Evolutionary conservation across 2,329 filamentous ascomycete species (phyloP), one percentile per base, ranked within the genome.

Genomic region (Metarhizium anisopliae): DNA sequence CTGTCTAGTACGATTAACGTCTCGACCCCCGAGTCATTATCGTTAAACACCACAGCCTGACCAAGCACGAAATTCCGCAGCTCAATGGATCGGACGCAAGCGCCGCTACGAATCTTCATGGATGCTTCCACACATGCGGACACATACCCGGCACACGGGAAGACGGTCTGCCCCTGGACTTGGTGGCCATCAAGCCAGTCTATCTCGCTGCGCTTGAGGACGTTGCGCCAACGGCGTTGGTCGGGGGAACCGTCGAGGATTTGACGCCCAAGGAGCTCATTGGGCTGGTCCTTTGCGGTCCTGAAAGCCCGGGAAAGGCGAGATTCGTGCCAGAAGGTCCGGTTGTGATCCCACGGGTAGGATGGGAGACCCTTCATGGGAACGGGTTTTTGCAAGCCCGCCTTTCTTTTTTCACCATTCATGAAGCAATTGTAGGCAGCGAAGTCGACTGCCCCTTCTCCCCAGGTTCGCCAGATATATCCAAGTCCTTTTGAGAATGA

Each of bases 141-240:
- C 1, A 74, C 36, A 55, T 72, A 75, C 0, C 63, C 70, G 2
- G 72, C 68, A 6, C 53, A 64, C 0, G 74, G 74, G 51, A 73
- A 74, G 1, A 76, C 58, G 18, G 58, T 54, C 32, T 61, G 52
- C 0, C 53, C 55, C 11, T 59, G 67, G 55, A 54, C 66, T 50
- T 0, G 59, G 58, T 56, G 67, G 55, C 62, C 60, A 4, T 47
- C 45, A 2, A 75, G 54, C 74, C 74, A 76, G 7, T 60, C 59
- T 20, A 62, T 18, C 5, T 64, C 61, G 8, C 56, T 36, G 1
- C 61, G 55, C 29, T 55, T 53, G 10, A 67, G 52, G 20, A 61
- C 53, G 55, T 65, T 65, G 6, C 60, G 58, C 63, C 63, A 67
- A 6, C 18, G 10, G 7, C 36, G 16, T n/a, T 42, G 14, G 18